Evolutionary conservation across 441 rosid genomes (phyloP).

Genomic region (Geranium incanum): DNA sequence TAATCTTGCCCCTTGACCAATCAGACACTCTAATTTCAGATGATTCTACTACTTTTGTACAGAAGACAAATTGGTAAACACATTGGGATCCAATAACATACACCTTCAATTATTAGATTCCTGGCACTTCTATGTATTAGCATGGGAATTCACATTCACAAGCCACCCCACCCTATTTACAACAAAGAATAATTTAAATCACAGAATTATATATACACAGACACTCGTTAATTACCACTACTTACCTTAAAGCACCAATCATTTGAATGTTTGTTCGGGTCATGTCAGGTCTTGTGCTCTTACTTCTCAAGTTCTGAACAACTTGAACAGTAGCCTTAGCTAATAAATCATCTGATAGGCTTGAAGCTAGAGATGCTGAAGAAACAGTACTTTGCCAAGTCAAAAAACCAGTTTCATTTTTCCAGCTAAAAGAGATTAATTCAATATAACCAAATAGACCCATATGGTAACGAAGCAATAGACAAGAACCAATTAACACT

Average conservation of each 20-base stretch:
- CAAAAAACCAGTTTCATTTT: slow-evolving; percentile 16
- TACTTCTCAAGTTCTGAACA: slow-evolving; percentile 55
- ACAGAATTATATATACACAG: too few relatives aligned
- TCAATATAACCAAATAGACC: background rate
- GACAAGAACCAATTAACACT: background rate
- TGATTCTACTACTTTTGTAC: too few relatives aligned
- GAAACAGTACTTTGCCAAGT: slow-evolving; percentile 19
- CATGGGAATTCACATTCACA: background rate
- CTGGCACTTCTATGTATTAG: background rate
- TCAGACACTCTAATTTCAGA: too few relatives aligned
- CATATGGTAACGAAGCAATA: background rate
- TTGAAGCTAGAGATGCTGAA: slow-evolving; percentile 87
- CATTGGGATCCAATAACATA: background rate
- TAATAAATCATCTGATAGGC: slow-evolving; percentile 91
- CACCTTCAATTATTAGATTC: background rate
- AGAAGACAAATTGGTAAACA: too few relatives aligned
- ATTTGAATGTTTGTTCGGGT: slow-evolving; percentile 94
- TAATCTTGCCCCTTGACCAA: too few relatives aligned
- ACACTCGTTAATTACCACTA: background rate
- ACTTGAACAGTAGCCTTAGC: slow-evolving; percentile 75
- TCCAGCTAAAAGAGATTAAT: background rate
- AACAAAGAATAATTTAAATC: background rate
- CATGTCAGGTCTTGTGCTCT: slow-evolving; percentile 70
- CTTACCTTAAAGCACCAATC: slow-evolving; percentile 94
- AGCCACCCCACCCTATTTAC: too few relatives aligned